phyloP scores from a whole-genome alignment of 2,329 filamentous ascomycete genomes.

The Rhexocercosporidium sp. region DNA sequence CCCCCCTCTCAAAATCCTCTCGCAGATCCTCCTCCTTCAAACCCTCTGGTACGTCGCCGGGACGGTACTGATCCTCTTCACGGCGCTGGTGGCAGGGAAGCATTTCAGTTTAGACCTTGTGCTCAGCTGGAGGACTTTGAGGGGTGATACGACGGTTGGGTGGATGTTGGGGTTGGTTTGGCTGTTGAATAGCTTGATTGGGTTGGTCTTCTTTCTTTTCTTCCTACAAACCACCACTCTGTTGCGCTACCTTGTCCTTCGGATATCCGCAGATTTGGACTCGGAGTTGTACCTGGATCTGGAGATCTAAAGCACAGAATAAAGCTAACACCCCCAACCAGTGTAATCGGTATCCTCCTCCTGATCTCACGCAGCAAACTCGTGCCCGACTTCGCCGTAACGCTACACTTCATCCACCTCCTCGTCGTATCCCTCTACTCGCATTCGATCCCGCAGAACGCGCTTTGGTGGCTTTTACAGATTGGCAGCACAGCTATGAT shows the following conservation, averaged over 20 bases:
- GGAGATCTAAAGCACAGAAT: not conserved
- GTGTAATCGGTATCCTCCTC: slow-evolving; percentile 81
- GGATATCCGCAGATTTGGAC: not conserved
- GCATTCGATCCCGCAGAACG: slow-evolving; percentile 73
- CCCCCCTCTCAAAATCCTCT: slow-evolving; percentile 68
- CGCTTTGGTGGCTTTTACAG: slow-evolving; percentile 86
- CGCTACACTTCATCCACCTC: slow-evolving; percentile 84
- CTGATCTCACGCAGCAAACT: slow-evolving; percentile 90
- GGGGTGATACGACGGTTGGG: slow-evolving; percentile 71
- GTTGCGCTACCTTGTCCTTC: not conserved
- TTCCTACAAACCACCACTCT: slow-evolving; percentile 10
- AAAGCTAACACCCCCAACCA: slow-evolving; percentile 45
- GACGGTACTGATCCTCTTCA: slow-evolving; percentile 68
- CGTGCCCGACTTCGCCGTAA: slow-evolving; percentile 91
- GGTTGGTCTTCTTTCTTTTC: slow-evolving; percentile 50
- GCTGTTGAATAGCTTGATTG: slow-evolving; percentile 67
- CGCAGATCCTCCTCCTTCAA: slow-evolving; percentile 70
- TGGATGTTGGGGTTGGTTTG: slow-evolving; percentile 73
- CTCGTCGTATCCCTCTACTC: slow-evolving; percentile 80
- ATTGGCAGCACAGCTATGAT: slow-evolving; percentile 64
- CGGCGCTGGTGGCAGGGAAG: slow-evolving; percentile 67
- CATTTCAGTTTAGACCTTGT: slow-evolving; percentile 63
- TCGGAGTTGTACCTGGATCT: not conserved
- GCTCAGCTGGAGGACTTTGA: slow-evolving; percentile 65
- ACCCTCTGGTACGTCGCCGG: slow-evolving; percentile 67